Evolutionary conservation across 768 basidiomycete species (phyloP).

Genomic region (Hericium alpestre): DNA sequence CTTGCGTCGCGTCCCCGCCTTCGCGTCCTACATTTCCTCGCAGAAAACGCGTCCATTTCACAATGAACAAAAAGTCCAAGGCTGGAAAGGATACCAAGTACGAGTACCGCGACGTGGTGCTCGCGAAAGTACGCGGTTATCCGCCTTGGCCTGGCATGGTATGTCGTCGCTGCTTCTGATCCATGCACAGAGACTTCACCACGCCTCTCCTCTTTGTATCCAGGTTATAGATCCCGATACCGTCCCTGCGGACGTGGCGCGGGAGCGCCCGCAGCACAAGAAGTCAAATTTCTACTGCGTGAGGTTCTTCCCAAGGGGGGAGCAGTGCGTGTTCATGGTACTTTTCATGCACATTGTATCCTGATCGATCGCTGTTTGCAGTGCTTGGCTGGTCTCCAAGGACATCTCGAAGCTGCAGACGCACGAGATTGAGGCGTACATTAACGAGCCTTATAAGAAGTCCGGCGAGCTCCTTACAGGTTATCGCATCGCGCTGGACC

Average conservation of each 20-base stretch:
- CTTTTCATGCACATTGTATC: conserved; percentile 6
- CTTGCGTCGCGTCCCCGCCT: background rate
- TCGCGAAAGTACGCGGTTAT: conserved; percentile 88
- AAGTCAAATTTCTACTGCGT: conserved; percentile 65
- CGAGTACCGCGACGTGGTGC: conserved; percentile 71
- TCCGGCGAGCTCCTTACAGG: conserved; percentile 66
- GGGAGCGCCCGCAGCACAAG: conserved; percentile 63
- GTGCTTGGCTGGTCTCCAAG: conserved; percentile 75
- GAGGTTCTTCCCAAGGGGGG: conserved; percentile 88
- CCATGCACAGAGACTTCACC: background rate
- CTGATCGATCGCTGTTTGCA: conserved; percentile 21
- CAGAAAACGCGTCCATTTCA: conserved; percentile 10
- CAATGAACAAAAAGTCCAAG: conserved; percentile 28
- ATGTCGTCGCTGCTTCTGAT: conserved; percentile 25
- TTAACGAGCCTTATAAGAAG: conserved; percentile 68
- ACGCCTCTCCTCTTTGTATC: conserved; percentile 4
- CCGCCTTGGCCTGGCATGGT: conserved; percentile 95
- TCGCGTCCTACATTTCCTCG: background rate
- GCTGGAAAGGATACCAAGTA: conserved; percentile 37
- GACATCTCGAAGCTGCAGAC: conserved; percentile 72
- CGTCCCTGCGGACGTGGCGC: conserved; percentile 50
- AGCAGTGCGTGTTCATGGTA: conserved; percentile 58
- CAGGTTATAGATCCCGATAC: conserved; percentile 73
- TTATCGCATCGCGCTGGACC: conserved; percentile 68
- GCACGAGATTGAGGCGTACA: conserved; percentile 77